Evolutionary conservation across 2,329 filamentous ascomycete species (phyloP), one percentile per base, ranked within the genome.

Genomic region (Colletotrichum tabaci): DNA sequence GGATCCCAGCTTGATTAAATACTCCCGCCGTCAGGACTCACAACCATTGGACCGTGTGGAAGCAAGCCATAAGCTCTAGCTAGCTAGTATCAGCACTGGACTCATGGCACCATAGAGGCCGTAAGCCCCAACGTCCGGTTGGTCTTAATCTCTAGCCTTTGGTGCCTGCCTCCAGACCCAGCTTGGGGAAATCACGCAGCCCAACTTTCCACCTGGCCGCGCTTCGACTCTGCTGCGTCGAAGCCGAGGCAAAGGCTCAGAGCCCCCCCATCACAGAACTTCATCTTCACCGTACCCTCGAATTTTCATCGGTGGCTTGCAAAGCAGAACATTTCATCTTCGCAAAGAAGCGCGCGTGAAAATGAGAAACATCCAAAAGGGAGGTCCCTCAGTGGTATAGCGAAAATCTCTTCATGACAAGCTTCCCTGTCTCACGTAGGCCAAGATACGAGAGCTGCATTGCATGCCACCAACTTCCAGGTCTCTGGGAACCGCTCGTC

Each of bases 271-370:
- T 26, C 18, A 3, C 8, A 16, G 16, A 16, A 7, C 4, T 12
- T 3, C 9, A 15, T 26, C 26, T 21, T 23, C 3, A 15, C 3
- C 5, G 5, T 35, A 2, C 6, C 23, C 3, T 61, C 38, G 6
- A 2, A 16, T 1, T 1, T 9, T 38, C 9, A 4, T 3, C 0
- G 4, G 8, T 2, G 1, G 5, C 16, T 26, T 8, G 3, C 42
- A 13, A 5, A 4, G 23, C 16, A 21, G 46, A 13, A 10, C 2
- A 2, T 16, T 13, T 47, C 26, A 46, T 13, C 10, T 47, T 61
- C 18, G 21, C 57, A 23, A 44, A 12, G 16, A 47, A 35, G 6
- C 57, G 18, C 12, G 12, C 42, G 57, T 16, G 30, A 30, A 30
- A 30, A 30, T 30, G 5, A 30, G 7, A 30, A 4, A 30, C 5